Percentiles rank a stretch among this genome's conserved stretches.
These are phyloP conservation scores for Russula lepida DNA, from an alignment of 768 basidiomycete genomes.

Conservation along the genomic window DNA sequence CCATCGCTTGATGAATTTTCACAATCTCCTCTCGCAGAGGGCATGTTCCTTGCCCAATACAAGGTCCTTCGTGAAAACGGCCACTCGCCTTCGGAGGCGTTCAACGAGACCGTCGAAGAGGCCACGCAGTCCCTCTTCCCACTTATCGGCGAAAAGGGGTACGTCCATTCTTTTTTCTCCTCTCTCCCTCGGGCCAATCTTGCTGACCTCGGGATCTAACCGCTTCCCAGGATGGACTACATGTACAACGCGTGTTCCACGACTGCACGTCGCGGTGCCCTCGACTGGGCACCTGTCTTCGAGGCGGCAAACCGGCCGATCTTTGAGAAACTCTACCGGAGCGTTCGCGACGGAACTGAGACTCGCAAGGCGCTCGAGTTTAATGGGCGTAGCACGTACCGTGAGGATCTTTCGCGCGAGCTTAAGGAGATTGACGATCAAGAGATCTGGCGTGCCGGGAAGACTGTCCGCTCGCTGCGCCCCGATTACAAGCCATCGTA, in stretches of 20 bases:
- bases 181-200: neutral
- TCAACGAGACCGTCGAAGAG: constrained; percentile 99
- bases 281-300: constrained; percentile 98
- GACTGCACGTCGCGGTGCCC: constrained; percentile 95
- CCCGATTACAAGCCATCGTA: constrained; percentile 65
- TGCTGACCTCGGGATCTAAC: neutral
- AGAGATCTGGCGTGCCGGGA: constrained; percentile 98
- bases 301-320: constrained; percentile 91
- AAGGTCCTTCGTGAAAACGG: constrained; percentile 94
- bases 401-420: constrained; percentile 86
- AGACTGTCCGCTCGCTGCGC: constrained; percentile 82
- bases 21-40: constrained; percentile 46
- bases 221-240: constrained; percentile 78
- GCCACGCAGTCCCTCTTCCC: constrained; percentile 99
- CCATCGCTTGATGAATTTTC: neutral
- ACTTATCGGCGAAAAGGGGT: constrained; percentile 91
- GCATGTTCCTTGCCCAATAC: constrained; percentile 98
- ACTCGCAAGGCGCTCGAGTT: constrained; percentile 95
- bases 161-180: constrained; percentile 24
- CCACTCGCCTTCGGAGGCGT: constrained; percentile 95
- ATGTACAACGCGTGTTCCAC: constrained; percentile 99
- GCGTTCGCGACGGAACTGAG: constrained; percentile 92
- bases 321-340: constrained; percentile 92
- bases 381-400: constrained; percentile 88
- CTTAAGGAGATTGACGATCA: constrained; percentile 93